A percentile compares a stretch with the other conserved stretches of the same genome.
These are phyloP conservation scores for Rhizopogon sp. DNA, from an alignment of 768 basidiomycete species.

Conservation along the genomic window DNA sequence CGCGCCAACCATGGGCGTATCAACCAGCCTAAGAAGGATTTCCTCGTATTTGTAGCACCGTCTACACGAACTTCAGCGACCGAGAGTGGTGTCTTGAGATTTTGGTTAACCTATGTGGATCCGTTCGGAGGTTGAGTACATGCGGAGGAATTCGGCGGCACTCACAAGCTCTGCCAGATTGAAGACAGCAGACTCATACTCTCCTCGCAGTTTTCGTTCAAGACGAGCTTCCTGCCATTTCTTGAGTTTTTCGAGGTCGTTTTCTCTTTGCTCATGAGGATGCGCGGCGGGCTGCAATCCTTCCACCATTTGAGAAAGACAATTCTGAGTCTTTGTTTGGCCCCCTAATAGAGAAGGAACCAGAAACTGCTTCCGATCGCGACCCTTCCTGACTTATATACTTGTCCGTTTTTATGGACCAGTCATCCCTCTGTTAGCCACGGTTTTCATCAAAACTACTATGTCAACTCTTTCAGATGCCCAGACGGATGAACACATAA, in stretches of 20 bases:
- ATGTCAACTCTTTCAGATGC: conserved; percentile 7
- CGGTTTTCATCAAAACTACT: not conserved
- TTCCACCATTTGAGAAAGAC: conserved; percentile 2
- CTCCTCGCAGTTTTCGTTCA: conserved; percentile 59
- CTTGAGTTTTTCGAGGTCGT: conserved; percentile 49
- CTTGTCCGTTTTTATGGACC: not conserved
- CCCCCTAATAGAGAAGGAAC: too few species aligned
- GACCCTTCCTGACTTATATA: conserved; percentile 14
- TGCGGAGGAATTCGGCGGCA: conserved; percentile 1
- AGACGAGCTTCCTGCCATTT: conserved; percentile 78
- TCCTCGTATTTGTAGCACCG: conserved; percentile 69
- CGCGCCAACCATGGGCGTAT: conserved; percentile 57
- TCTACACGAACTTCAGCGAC: conserved; percentile 79
- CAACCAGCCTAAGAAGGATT: conserved; percentile 76
- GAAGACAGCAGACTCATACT: conserved; percentile 68
- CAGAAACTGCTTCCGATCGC: conserved; percentile 13
- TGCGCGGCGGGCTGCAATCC: conserved; percentile 44
- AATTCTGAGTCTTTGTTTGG: not conserved
- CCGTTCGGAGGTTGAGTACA: conserved; percentile 1
- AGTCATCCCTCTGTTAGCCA: not conserved
- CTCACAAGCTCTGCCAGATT: conserved; percentile 63
- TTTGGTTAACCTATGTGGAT: conserved; percentile 53
- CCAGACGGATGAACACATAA: conserved; percentile 39
- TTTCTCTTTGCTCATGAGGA: conserved; percentile 48
- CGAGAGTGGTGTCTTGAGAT: conserved; percentile 58